Base-by-base conservation (phyloP, 2,329 filamentous ascomycete species). In the Aspergillus brasiliensis region DNA sequence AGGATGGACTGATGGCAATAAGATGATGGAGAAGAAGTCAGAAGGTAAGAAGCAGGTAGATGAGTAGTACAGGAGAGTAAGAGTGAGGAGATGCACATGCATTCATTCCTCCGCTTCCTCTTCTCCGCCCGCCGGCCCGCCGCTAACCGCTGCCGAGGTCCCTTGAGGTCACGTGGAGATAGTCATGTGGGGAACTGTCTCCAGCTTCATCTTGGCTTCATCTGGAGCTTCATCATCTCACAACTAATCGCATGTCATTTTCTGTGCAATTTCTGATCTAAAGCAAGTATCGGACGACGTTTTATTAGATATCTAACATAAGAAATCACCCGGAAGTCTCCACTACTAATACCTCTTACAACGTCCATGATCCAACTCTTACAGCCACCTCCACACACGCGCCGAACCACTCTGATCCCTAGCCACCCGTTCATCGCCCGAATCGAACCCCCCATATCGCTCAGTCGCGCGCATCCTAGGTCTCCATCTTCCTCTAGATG, bases 111-210 rank as follows among this genome's bases (percentile, higher is more conserved):
- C 15, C 15, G 5, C 15, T 17, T 17, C 21, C 40, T 25, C 44
- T 25, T 46, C 51, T 53, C 52, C 52, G 52, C 52, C 52, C 38
- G 52, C 52, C 37, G 40, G 21, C 21, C 49, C 19, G 21, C 46
- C 46, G 23, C 46, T 48, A 46, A 38, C 52, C 38, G 38, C 52
- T 46, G 38, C 52, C 38, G 51, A 54, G 51, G 51, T 54, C 6
- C 37, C 28, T 25, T 38, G 25, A 31, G 4, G 31, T 34, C 31
- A 34, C 31, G 31, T 34, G 31, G 31, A 13, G 31, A 34, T 34
- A 34, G 31, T 34, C 31, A 34, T 34, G 31, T 34, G 31, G 31
- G 31, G 31, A 34, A 13, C 31, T 34, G 28, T 34, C 31, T 5
- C 31, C 31, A 34, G 31, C 11, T 11, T 34, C 31, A 34, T 34